Evolutionary conservation across 2,329 filamentous ascomycete genomes (phyloP), one percentile per base, ranked within the genome.

Genomic region (Alternaria atra): DNA sequence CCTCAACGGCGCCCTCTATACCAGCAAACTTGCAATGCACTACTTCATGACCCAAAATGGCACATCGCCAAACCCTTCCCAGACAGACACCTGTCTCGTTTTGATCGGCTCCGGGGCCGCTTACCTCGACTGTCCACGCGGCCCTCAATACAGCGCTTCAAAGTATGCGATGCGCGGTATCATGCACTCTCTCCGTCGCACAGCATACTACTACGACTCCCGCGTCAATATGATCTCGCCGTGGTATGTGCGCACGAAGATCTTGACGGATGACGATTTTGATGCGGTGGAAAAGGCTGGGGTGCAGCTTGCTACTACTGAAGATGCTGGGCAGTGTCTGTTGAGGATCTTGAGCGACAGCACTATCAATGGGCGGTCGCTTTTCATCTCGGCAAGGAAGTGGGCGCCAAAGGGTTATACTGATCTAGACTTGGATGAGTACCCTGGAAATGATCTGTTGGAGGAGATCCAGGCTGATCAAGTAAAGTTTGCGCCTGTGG

Each of bases 91-190:
- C n/a, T 64, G 62, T 32, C 55, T 62, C 4, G 30, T 64, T 10
- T 47, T 64, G n/a, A 62, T 55, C 13, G 59, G 62, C 8, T 55
- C 51, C 2, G 47, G 50, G 5, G 62, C 59, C 6, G 58, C 58
- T 20, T 65, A 52, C 44, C 42, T 58, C 20, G 63, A 63, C 40
- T 43, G 39, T 20, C 63, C 63, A 8, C 29, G 63, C 7, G 39
- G 35, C 4, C 60, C 56, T 13, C 60, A 65, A 40, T 63, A 63
- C 23, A 39, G 20, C 12, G 56, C 44, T 13, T 50, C 56, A 7
- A 65, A 65, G 44, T 65, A 61, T 57, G 63, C 48, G 25, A 53
- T 58, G 39, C 56, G 63, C 4, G 60, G 63, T 6, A 44, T 65
- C 10, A 65, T 63, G 60, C 56, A 56, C 5, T 15, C 42, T 3